These are phyloP conservation scores for Somion occarium DNA, from an alignment of 1,284 basidiomycete species.

Conservation along the genomic window DNA sequence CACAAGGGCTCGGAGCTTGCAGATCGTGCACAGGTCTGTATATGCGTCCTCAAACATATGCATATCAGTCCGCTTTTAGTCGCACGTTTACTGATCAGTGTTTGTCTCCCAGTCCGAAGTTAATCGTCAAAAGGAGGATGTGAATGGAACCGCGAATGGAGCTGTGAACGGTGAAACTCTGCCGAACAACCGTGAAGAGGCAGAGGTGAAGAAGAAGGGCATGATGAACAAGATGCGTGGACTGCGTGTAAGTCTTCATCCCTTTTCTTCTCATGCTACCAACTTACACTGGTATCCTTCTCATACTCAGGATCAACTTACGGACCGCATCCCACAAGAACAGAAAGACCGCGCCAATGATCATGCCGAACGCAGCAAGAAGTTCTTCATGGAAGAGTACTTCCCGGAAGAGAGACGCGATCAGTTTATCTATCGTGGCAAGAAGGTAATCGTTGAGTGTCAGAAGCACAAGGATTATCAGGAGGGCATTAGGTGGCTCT, in stretches of 20 bases:
- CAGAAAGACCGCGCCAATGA: constrained; percentile 54
- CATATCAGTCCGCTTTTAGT: background rate
- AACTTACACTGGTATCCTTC: background rate
- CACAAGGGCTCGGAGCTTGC: constrained; percentile 16
- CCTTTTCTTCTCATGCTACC: background rate
- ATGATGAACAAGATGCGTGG: constrained; percentile 44
- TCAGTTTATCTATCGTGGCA: constrained; percentile 75
- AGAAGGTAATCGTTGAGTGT: constrained; percentile 87
- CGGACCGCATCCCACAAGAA: constrained; percentile 53
- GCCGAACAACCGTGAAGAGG: constrained; percentile 35
- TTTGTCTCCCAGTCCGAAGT: constrained; percentile 17
- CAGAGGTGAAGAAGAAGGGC: constrained; percentile 47
- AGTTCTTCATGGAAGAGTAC: constrained; percentile 74
- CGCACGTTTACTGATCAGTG: background rate
- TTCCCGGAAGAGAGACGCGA: constrained; percentile 87
- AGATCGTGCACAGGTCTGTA: constrained; percentile 16
- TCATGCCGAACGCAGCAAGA: constrained; percentile 48
- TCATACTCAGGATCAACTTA: constrained; percentile 38
- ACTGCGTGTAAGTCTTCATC: constrained; percentile 24
- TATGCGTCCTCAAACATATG: background rate
- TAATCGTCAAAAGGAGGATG: constrained; percentile 29
- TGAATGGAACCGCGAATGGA: constrained; percentile 21
- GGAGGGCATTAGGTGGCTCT: constrained; percentile 73
- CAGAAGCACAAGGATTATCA: constrained; percentile 93
- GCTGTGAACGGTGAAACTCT: constrained; percentile 19